These are phyloP conservation scores for Penicillium sp. DNA, from an alignment of 2,329 filamentous ascomycete species.

Conservation along the genomic window DNA sequence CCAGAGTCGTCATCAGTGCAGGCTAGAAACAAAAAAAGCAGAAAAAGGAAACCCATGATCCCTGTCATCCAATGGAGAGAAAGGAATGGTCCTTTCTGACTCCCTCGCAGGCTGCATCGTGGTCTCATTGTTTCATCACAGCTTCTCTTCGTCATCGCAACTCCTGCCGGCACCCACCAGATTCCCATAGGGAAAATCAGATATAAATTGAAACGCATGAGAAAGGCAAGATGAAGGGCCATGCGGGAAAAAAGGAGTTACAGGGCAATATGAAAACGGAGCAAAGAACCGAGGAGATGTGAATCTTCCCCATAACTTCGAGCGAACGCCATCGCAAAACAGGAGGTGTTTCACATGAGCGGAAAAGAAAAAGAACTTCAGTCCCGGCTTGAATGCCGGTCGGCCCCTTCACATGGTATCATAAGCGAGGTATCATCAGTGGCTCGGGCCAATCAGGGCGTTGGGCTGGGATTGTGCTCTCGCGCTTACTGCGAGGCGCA, in stretches of 20 bases:
- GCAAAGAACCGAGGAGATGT: conserved; percentile 15
- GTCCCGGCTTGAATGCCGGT: conserved; percentile 12
- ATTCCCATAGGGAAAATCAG: neutral
- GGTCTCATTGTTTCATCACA: conserved; percentile 14
- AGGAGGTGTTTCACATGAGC: conserved; percentile 18
- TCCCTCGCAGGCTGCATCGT: conserved; percentile 7
- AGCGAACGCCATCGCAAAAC: conserved; percentile 36
- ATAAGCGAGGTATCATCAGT: conserved; percentile 34
- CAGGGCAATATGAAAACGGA: conserved; percentile 9
- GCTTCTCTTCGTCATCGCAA: conserved; percentile 15
- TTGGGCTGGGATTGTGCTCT: neutral
- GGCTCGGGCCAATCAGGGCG: conserved; percentile 18
- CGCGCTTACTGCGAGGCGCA: conserved; percentile 48
- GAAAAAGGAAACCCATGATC: conserved; percentile 5
- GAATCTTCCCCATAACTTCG: conserved; percentile 30
- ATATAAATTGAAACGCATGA: neutral
- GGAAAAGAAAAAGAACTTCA: conserved; percentile 20
- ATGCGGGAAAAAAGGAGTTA: conserved; percentile 6
- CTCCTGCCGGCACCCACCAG: conserved; percentile 4
- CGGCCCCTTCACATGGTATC: conserved; percentile 28
- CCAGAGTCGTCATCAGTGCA: conserved; percentile 24
- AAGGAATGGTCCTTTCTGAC: conserved; percentile 1
- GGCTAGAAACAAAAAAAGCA: conserved; percentile 16
- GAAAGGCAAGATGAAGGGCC: neutral
- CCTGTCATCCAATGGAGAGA: neutral